Percentiles rank a stretch among this genome's conserved stretches.
Conservation (phyloP, 1,284 basidiomycete genomes). For the Mycosarcoma mackinlayi region DNA sequence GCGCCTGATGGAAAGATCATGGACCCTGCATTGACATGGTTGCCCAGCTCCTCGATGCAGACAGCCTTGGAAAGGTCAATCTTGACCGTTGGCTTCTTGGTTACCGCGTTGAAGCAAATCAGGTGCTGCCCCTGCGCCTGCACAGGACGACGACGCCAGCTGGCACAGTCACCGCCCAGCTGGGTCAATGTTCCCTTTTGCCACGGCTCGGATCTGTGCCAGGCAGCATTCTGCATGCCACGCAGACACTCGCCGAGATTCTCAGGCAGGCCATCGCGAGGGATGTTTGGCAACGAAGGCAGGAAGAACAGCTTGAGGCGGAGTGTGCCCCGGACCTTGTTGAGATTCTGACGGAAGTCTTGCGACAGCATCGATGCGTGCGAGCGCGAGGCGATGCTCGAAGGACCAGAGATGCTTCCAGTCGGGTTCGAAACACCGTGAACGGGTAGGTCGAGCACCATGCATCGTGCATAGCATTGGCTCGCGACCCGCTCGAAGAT, state of each 20-base stretch:
- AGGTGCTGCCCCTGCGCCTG: constrained; percentile 86
- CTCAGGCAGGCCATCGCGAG: constrained; percentile 82
- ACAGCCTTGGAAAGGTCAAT: constrained; percentile 89
- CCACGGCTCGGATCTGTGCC: constrained; percentile 87
- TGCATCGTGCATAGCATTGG: constrained; percentile 53
- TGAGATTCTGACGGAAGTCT: constrained; percentile 54
- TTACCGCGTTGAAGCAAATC: constrained; percentile 92
- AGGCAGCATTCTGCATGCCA: constrained; percentile 86
- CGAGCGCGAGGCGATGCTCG: constrained; percentile 42
- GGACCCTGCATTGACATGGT: constrained; percentile 63
- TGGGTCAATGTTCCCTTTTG: constrained; percentile 90
- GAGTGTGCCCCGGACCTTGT: constrained; percentile 58
- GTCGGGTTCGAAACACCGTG: constrained; percentile 52
- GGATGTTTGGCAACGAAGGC: constrained; percentile 85
- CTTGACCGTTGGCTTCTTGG: constrained; percentile 86
- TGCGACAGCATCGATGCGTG: constrained; percentile 32
- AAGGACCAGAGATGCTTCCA: constrained; percentile 42
- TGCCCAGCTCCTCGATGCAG: constrained; percentile 80
- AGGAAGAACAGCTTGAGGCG: constrained; percentile 76
- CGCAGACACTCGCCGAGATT: constrained; percentile 90
- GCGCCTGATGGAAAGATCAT: constrained; percentile 34
- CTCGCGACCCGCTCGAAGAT: constrained; percentile 56
- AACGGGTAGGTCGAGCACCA: constrained; percentile 63
- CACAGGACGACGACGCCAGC: constrained; percentile 87
- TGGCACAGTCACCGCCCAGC: constrained; percentile 89